A percentile compares a stretch with the other conserved stretches of the same genome.
Evolutionary conservation across 2,329 filamentous ascomycete genomes (phyloP).

Genomic region (Didymosphaeria variabile): DNA sequence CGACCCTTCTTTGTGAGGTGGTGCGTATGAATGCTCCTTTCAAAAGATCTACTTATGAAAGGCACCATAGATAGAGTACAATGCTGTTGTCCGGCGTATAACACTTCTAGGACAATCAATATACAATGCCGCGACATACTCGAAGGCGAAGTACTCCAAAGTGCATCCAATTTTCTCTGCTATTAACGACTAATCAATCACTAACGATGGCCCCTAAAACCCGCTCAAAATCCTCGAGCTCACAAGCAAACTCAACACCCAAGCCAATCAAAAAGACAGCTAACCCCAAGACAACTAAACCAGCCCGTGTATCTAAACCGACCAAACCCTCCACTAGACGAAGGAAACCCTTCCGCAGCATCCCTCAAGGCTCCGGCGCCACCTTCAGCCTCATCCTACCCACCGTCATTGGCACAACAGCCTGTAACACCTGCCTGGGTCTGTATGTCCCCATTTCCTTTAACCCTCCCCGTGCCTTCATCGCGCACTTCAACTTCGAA

Average conservation of each 20-base stretch:
- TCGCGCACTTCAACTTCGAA: slow-evolving; percentile 6
- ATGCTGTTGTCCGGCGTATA: not conserved
- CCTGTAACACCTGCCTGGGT: slow-evolving; percentile 1
- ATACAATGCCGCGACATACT: not conserved
- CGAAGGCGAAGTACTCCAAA: not conserved
- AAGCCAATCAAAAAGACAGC: not conserved
- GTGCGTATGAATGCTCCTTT: too few relatives aligned
- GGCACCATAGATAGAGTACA: not conserved
- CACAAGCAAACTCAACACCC: not conserved
- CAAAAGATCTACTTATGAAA: not conserved
- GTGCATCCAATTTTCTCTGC: not conserved
- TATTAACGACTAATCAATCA: not conserved
- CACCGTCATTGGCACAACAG: not conserved
- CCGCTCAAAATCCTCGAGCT: not conserved
- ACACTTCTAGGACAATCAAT: not conserved
- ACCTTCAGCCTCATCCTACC: not conserved
- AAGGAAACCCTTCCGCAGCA: not conserved
- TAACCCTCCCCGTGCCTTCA: not conserved
- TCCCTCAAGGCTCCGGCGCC: not conserved
- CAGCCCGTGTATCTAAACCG: not conserved
- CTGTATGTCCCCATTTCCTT: not conserved
- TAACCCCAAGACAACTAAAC: not conserved
- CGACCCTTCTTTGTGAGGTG: not conserved
- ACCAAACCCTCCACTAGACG: not conserved
- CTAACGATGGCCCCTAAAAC: not conserved